phyloP scores from a whole-genome alignment of 495 filamentous ascomycete genomes.

The Xylaria intraflava region DNA sequence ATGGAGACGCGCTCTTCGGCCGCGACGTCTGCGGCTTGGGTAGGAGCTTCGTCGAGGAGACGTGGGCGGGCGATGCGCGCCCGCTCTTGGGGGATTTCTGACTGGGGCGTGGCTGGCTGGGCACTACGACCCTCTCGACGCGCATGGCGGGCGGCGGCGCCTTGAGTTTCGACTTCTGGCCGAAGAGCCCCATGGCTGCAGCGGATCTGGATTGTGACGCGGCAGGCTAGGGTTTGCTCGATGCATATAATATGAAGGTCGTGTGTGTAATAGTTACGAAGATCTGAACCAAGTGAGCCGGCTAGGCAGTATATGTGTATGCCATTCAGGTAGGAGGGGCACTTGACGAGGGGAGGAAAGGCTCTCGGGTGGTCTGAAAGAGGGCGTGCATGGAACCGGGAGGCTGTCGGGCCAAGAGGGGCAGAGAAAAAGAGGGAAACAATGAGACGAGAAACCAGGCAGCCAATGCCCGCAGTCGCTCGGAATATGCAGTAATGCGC shows the following conservation, averaged over 20 bases:
- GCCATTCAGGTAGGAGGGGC: background rate
- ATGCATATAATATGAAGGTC: background rate
- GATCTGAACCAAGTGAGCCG: background rate
- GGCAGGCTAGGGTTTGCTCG: background rate
- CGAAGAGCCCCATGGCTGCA: conserved; percentile 26
- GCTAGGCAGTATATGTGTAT: background rate
- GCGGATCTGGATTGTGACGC: conserved; percentile 1
- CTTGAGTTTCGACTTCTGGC: conserved; percentile 26
- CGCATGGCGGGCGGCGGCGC: conserved; percentile 27
- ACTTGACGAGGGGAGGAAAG: background rate
- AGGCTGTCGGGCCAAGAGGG: background rate
- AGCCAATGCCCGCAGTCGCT: background rate
- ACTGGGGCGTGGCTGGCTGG: conserved; percentile 17
- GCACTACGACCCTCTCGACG: conserved; percentile 29
- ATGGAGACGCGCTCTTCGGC: conserved; percentile 30
- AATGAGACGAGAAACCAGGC: background rate
- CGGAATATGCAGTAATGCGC: no score
- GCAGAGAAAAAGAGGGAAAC: background rate
- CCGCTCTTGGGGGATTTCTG: conserved; percentile 6
- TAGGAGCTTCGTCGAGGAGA: conserved; percentile 19
- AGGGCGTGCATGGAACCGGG: background rate
- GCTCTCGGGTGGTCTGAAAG: background rate
- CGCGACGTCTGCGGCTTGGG: conserved; percentile 21
- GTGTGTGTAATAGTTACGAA: no score
- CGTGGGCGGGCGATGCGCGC: conserved; percentile 14